Base-by-base conservation (phyloP, 2,329 filamentous ascomycete species). In the Colletotrichum simmondsii region DNA sequence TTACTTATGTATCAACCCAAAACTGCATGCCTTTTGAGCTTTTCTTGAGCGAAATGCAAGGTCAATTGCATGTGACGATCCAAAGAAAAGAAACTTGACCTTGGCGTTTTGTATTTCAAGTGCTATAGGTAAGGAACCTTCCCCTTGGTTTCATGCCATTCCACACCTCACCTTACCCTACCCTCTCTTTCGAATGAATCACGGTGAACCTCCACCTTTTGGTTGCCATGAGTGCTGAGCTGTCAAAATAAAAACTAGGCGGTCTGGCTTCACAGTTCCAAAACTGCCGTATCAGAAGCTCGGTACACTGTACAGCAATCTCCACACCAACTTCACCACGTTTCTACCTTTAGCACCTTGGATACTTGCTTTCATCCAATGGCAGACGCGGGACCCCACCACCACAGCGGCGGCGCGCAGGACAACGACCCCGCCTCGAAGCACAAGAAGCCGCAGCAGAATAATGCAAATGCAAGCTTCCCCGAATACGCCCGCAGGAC, bases 371-470 rank as follows among this genome's bases (percentile, higher is more conserved):
- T 35, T 35, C 58, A 35, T 73, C 76, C 75, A 67, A 81, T 80
- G 78, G 65, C 77, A 65, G 75, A 76, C 61, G 54, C 60, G 35
- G 71, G 46, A 78, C 79, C 78, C 80, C 80, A 77, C 81, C 79
- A 82, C 65, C 79, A 82, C 63, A n/a, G 53, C 28, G 19, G 42
- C 19, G 42, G 19, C 42, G 19, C 65, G 53, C 59, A 73, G 67
- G 76, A 72, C 68, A 73, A 78, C 71, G 77, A 81, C 81, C 81
- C 80, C 81, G 80, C 81, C 79, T 76, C 77, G 63, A 76, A 46
- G 57, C 74, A 75, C 71, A 75, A 73, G 59, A 71, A 75, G 71
- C 71, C 57, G 58, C 75, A 74, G 71, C 63, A 73, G 16, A 75
- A 71, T 70, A 62, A 66, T 74, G 65, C 67, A 30, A 52, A 64